phyloP scores from a whole-genome alignment of 78 protist species.

The Anaeramoeba ignava region DNA sequence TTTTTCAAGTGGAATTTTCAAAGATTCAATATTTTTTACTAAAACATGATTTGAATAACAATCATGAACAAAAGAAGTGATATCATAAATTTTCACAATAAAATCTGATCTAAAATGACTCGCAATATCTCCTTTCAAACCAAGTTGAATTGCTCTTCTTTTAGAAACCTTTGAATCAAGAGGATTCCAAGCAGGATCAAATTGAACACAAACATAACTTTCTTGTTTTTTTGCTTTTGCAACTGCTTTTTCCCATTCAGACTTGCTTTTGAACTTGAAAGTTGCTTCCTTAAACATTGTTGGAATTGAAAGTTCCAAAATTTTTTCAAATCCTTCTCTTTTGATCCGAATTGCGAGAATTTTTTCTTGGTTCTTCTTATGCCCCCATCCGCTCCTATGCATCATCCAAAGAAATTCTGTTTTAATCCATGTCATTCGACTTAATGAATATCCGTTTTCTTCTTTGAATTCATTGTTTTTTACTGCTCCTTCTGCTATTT shows the following conservation, averaged over 20 bases:
- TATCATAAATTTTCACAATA: neutral
- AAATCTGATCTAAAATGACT: neutral
- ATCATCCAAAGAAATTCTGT: neutral
- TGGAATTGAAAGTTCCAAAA: neutral
- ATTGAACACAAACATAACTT: neutral
- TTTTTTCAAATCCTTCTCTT: neutral
- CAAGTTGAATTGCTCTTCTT: neutral
- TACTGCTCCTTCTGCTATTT: neutral
- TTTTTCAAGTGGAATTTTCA: too few species aligned
- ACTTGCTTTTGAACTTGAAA: neutral
- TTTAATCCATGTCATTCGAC: neutral
- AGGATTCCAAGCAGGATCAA: neutral
- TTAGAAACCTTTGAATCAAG: neutral
- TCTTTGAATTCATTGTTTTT: neutral
- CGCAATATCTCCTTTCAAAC: neutral
- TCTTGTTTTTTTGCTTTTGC: neutral
- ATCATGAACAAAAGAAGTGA: neutral
- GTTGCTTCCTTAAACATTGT: neutral
- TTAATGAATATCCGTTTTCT: neutral
- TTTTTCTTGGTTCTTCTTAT: neutral
- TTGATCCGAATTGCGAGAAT: neutral
- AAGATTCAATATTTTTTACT: too few species aligned
- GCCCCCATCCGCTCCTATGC: neutral
- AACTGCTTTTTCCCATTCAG: neutral
- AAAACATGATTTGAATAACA: too few species aligned